A percentile compares a stretch with the other conserved stretches of the same genome.
phyloP scores from a whole-genome alignment of 202 grass and related monocot species.

The Eragrostis tef region DNA sequence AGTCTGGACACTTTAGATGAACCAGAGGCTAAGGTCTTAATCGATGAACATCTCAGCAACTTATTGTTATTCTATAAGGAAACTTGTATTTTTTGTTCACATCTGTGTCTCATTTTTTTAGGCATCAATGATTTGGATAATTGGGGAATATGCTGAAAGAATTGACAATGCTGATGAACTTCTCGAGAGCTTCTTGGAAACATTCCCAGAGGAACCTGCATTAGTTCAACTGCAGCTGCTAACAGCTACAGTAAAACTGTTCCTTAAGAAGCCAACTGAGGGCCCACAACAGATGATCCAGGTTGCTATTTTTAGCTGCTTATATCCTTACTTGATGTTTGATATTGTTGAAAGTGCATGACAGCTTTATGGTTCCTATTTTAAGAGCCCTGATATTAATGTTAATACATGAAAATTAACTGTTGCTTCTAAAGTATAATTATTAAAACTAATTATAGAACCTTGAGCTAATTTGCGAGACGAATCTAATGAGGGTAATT shows the following conservation, averaged over 20 bases:
- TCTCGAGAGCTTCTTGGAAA: slow-evolving; percentile 98
- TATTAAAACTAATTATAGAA: no score
- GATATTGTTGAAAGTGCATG: slow-evolving; percentile 22
- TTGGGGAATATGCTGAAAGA: slow-evolving; percentile 99
- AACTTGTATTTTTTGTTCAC: slow-evolving; percentile 35
- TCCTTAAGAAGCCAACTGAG: slow-evolving; percentile 99
- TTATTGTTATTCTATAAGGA: slow-evolving; percentile 11
- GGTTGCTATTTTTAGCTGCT: slow-evolving; percentile 53
- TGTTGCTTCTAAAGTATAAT: slow-evolving; percentile 12
- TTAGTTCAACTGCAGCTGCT: slow-evolving; percentile 96
- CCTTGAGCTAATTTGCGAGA: no score
- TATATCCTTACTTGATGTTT: slow-evolving; percentile 1
- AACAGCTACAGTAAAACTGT: slow-evolving; percentile 97
- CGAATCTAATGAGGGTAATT: no score
- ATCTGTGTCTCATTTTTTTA: slow-evolving; percentile 43
- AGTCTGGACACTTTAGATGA: slow-evolving; percentile 96
- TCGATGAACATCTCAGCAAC: slow-evolving; percentile 31
- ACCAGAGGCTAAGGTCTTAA: slow-evolving; percentile 89
- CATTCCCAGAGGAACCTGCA: slow-evolving; percentile 94
- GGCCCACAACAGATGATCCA: slow-evolving; percentile 99
- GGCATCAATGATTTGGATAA: slow-evolving; percentile 99
- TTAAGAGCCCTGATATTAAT: slow-evolving; percentile 16
- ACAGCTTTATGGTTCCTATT: slow-evolving; percentile 21
- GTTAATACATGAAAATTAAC: slow-evolving; percentile 5
- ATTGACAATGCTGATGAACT: slow-evolving; percentile 99